Evolutionary conservation across 768 basidiomycete species (phyloP).

Genomic region (Lepiota brunneoincarnata): DNA sequence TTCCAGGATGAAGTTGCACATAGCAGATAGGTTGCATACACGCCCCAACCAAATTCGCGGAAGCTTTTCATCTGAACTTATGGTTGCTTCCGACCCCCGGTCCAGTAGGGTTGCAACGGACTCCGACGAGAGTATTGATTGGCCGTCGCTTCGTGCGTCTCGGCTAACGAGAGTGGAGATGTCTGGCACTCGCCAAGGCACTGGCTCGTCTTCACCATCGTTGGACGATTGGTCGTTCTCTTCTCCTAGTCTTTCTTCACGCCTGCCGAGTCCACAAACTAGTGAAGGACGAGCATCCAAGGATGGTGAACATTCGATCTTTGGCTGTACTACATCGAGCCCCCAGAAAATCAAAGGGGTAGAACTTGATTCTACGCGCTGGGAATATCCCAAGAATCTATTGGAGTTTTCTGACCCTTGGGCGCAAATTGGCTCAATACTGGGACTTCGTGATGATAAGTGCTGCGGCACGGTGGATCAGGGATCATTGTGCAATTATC

Average conservation of each 20-base stretch:
- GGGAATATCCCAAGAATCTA: neutral
- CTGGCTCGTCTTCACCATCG: neutral
- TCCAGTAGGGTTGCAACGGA: neutral
- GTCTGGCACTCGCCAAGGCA: neutral
- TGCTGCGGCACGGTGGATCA: neutral
- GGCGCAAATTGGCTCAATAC: neutral
- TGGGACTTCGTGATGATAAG: neutral
- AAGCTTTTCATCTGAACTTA: neutral
- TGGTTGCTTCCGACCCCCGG: neutral
- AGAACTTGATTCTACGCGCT: neutral
- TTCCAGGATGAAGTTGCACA: too few relatives aligned
- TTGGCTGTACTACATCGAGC: neutral
- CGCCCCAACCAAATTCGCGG: neutral
- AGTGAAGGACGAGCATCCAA: neutral
- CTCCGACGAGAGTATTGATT: neutral
- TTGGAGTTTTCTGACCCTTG: slow-evolving; percentile 10
- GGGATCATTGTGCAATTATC: too few relatives aligned
- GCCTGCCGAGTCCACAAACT: too few relatives aligned
- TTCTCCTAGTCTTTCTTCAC: neutral
- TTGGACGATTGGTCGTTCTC: neutral
- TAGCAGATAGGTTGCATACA: too few relatives aligned
- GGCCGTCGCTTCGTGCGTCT: neutral
- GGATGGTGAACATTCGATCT: neutral
- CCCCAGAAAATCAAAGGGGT: too few relatives aligned
- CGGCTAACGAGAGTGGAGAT: neutral